phyloP scores from a whole-genome alignment of 2,329 filamentous ascomycete genomes.

The Sordariomycetes sp. region DNA sequence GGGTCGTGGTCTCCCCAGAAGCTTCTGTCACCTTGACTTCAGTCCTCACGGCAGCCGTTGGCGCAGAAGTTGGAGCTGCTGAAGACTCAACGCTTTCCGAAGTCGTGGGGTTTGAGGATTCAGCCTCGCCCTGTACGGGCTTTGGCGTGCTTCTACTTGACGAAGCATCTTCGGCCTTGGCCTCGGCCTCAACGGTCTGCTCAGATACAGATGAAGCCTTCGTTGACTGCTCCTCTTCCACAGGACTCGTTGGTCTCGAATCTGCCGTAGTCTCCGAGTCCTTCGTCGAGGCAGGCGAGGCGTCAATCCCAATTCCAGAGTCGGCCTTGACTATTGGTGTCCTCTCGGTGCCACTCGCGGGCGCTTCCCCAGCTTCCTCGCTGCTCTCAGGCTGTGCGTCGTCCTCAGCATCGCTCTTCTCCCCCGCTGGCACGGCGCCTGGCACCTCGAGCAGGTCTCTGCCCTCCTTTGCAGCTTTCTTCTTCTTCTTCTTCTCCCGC shows the following conservation, averaged over 20 bases:
- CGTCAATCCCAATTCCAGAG: constrained; percentile 44
- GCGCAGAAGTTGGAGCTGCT: no score
- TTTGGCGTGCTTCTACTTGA: no score
- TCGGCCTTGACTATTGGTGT: constrained; percentile 38
- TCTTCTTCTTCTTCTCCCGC: constrained; percentile 71
- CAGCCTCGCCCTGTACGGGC: no score
- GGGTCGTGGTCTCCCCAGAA: no score
- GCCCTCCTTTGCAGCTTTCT: constrained; percentile 19
- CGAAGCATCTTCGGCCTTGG: constrained; percentile 7
- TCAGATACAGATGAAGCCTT: constrained; percentile 57
- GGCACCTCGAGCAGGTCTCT: constrained; percentile 1
- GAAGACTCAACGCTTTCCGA: no score
- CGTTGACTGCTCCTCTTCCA: constrained; percentile 49
- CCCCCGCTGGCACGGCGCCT: neutral
- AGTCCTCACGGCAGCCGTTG: no score
- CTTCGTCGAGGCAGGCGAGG: constrained; percentile 23
- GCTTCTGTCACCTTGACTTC: no score
- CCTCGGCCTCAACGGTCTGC: constrained; percentile 39
- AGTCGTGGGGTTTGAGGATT: no score
- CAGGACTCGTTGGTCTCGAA: constrained; percentile 49
- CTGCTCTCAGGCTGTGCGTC: neutral
- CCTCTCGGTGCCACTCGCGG: constrained; percentile 11
- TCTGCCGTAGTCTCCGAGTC: constrained; percentile 39
- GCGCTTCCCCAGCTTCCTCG: neutral
- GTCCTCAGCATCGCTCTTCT: constrained; percentile 1